These are phyloP conservation scores for Colletotrichum zoysiae DNA, from an alignment of 2,329 filamentous ascomycete species.

Conservation along the genomic window DNA sequence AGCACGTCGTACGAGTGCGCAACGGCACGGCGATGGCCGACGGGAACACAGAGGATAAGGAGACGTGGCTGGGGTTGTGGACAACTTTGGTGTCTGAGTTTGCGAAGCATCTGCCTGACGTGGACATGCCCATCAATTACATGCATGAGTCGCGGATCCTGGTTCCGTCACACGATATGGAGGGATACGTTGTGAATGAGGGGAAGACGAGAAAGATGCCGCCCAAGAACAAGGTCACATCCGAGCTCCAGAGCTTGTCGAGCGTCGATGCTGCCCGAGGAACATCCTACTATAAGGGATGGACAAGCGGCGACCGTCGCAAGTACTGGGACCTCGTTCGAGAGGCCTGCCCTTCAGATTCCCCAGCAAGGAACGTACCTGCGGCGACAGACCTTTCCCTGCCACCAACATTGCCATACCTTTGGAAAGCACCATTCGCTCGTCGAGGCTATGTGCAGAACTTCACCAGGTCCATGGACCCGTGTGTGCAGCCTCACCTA, in stretches of 20 bases:
- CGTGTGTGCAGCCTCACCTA: conserved; percentile 69
- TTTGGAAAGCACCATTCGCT: conserved; percentile 53
- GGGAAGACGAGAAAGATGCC: conserved; percentile 57
- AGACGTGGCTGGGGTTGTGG: conserved; percentile 63
- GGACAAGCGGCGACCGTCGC: conserved; percentile 37
- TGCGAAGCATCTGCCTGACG: conserved; percentile 68
- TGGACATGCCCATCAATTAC: conserved; percentile 76
- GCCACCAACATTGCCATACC: conserved; percentile 51
- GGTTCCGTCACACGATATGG: conserved; percentile 69
- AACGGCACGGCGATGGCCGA: conserved; percentile 55
- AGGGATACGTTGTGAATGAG: conserved; percentile 63
- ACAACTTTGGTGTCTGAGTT: conserved; percentile 64
- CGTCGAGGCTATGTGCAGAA: conserved; percentile 67
- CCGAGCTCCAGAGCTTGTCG: conserved; percentile 56
- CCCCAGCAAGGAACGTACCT: conserved; percentile 57
- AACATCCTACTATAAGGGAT: conserved; percentile 48
- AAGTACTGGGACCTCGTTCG: conserved; percentile 71
- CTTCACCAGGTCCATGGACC: conserved; percentile 69
- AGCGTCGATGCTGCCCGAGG: conserved; percentile 52
- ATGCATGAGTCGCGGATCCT: conserved; percentile 74
- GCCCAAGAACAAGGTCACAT: conserved; percentile 58
- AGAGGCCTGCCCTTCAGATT: conserved; percentile 68
- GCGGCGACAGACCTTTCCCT: conserved; percentile 48
- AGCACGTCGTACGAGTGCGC: conserved; percentile 62
- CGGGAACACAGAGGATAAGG: conserved; percentile 56